Evolutionary conservation across 805 yeast species (phyloP).

Genomic region (Lachancea quebecensis): DNA sequence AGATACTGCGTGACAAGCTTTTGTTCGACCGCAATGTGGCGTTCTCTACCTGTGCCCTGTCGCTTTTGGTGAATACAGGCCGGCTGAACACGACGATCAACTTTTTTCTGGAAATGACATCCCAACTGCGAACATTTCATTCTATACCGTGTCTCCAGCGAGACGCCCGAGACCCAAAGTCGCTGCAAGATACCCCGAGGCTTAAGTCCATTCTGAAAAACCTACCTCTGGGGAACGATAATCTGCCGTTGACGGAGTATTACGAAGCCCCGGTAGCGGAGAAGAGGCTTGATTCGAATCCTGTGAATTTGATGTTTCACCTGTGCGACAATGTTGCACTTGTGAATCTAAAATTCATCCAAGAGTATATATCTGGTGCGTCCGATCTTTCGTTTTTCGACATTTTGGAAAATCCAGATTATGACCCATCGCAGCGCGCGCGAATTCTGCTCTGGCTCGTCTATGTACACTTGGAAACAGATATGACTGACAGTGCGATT

Average conservation of each 20-base stretch:
- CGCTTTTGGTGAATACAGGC: conserved; percentile 84
- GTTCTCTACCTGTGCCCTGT: conserved; percentile 68
- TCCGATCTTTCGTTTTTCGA: conserved; percentile 50
- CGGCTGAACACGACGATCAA: conserved; percentile 92
- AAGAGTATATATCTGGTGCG: conserved; percentile 12
- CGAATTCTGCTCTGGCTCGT: conserved; percentile 74
- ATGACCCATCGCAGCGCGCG: conserved; percentile 62
- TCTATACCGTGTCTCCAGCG: conserved; percentile 83
- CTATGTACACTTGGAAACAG: conserved; percentile 74
- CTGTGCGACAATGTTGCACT: conserved; percentile 58
- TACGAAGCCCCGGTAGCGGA: conserved; percentile 47
- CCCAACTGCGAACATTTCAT: conserved; percentile 87
- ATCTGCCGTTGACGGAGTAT: conserved; percentile 49
- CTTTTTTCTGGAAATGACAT: conserved; percentile 91
- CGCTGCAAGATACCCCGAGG: conserved; percentile 91
- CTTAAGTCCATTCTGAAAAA: conserved; percentile 76
- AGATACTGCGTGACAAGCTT: conserved; percentile 71
- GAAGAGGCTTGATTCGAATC: conserved; percentile 45
- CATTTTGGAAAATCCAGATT: conserved; percentile 55
- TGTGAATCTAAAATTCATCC: conserved; percentile 34
- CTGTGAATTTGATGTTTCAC: conserved; percentile 69
- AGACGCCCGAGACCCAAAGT: conserved; percentile 46
- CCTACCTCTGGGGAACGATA: conserved; percentile 27
- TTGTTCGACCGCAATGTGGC: conserved; percentile 55
- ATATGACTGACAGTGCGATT: conserved; percentile 45